Evolutionary conservation across 768 basidiomycete genomes (phyloP), one percentile per base, ranked within the genome.

Genomic region (Leccinum longicurvipes): DNA sequence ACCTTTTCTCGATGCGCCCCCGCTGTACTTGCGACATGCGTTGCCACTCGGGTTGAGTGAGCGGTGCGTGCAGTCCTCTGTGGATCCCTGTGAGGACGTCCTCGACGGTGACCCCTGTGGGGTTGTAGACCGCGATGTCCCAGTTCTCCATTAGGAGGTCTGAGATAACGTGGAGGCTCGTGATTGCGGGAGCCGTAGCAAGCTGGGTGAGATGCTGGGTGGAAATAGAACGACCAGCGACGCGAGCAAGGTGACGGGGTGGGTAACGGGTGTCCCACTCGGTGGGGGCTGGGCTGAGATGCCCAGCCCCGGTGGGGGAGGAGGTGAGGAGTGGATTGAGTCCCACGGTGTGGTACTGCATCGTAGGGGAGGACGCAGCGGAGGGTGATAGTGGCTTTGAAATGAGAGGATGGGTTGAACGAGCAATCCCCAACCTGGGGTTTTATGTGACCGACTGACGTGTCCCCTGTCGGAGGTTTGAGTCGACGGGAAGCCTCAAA

Each of bases 31-130:
- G 57, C 12, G 73, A 72, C 50, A 81, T 58, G 28, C 56, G 51
- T 9, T 78, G 68, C 77, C 80, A 83, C 55, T 83, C 81, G 0
- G 52, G 50, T 8, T 64, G 70, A 14, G 60, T 70, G 51, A 84
- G 70, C 6, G 72, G 79, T 6, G 47, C 64, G 15, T 69, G 68
- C 23, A 82, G 61, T 31, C 71, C 69, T 12, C 58, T 47, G 64
- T 77, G 71, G 45, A 84, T 79, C n/a, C 77, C 75, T 2, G 72
- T 54, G 4, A 85, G 67, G 21, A 85, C 73, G 46, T 85, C 79
- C n/a, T 65, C 66, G 53, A 85, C 63, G 2, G 82, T 84, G 41
- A 85, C 77, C 9, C 79, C 79, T 0, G 63, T 61, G 7, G 73
- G 67, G 60, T 78, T 80, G n/a, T 65, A 60, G 9, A 72, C 73